Evolutionary conservation across 192 early-diverging fungal genomes (phyloP), one percentile per base, ranked within the genome.

Genomic region (Kickxella alabastrina): DNA sequence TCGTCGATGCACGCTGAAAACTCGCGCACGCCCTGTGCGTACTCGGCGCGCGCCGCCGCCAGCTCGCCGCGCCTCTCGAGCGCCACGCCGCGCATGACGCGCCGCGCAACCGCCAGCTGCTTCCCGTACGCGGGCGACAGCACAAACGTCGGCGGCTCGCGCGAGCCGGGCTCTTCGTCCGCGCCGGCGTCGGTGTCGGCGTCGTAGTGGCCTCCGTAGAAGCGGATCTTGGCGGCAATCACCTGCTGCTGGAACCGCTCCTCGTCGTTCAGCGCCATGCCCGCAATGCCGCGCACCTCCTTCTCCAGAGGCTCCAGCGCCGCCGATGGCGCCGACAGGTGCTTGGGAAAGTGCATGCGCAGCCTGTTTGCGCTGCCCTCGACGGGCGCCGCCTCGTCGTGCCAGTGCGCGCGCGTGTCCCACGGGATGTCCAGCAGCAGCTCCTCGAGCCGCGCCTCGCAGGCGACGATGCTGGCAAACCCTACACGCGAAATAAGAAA

Each of bases 141-240:
- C 3, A 67, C 57, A 32, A 79, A 61, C 14, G n/a, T n/a, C n/a
- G n/a, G n/a, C n/a, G n/a, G n/a, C n/a, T n/a, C n/a, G n/a, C n/a
- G n/a, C n/a, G n/a, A n/a, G n/a, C n/a, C n/a, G n/a, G n/a, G n/a
- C n/a, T n/a, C n/a, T n/a, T n/a, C n/a, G n/a, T n/a, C n/a, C n/a
- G n/a, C n/a, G n/a, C n/a, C n/a, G n/a, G n/a, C n/a, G n/a, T n/a
- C n/a, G n/a, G n/a, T n/a, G n/a, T n/a, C n/a, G n/a, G n/a, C 53
- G 2, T 56, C 66, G 46, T 80, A 78, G 14, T 70, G 57, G 24
- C 78, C 75, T 10, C 60, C 65, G 23, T 80, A 80, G 59, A 83
- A 83, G 49, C 79, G 77, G 0, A 78, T 37, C 46, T 83, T 75
- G 38, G 82, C 88, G 35, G 86, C 51, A 31, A 90, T 54, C 1